A percentile compares a stretch with the other conserved stretches of the same genome.
These are phyloP conservation scores for Pinus tabuliformis DNA, from an alignment of 75 land plant genomes.

Conservation along the genomic window DNA sequence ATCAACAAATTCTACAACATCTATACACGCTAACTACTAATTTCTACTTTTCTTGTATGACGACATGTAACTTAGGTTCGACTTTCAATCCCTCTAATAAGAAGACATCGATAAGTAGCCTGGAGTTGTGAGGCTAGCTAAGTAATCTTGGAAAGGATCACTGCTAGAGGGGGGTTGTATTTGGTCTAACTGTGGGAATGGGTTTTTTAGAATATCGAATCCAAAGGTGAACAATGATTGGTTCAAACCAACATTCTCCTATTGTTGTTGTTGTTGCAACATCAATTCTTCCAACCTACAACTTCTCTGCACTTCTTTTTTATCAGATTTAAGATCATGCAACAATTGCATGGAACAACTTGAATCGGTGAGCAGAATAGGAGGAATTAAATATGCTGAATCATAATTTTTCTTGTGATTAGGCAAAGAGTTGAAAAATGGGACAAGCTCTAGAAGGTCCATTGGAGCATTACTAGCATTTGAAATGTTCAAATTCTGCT, in stretches of 20 bases:
- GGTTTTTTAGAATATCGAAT: neutral
- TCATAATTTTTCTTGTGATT: slow-evolving; percentile 9
- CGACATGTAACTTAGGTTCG: too few relatives aligned
- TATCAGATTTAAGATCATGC: slow-evolving; percentile 22
- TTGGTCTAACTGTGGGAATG: slow-evolving; percentile 6
- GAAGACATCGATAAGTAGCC: slow-evolving; percentile 1
- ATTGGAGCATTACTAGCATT: neutral
- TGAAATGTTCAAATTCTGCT: slow-evolving; percentile 1
- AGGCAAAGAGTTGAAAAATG: slow-evolving; percentile 7
- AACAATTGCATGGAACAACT: slow-evolving; percentile 44
- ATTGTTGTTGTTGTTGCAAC: neutral
- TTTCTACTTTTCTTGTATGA: too few relatives aligned
- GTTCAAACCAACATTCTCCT: neutral
- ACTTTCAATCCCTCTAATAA: neutral
- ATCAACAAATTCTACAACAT: too few relatives aligned
- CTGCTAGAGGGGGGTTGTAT: neutral
- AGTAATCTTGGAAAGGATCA: slow-evolving; percentile 7
- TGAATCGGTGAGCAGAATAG: slow-evolving; percentile 36
- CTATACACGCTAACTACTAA: too few relatives aligned
- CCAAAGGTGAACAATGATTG: neutral
- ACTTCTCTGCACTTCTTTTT: slow-evolving; percentile 42
- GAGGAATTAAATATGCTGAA: slow-evolving; percentile 31
- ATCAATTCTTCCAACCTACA: slow-evolving; percentile 23
- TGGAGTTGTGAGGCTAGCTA: slow-evolving; percentile 2
- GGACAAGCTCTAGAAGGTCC: neutral